A percentile compares a stretch with the other conserved stretches of the same genome.
Conservation (phyloP, 768 basidiomycete genomes). For the Coprinopsis sp. region DNA sequence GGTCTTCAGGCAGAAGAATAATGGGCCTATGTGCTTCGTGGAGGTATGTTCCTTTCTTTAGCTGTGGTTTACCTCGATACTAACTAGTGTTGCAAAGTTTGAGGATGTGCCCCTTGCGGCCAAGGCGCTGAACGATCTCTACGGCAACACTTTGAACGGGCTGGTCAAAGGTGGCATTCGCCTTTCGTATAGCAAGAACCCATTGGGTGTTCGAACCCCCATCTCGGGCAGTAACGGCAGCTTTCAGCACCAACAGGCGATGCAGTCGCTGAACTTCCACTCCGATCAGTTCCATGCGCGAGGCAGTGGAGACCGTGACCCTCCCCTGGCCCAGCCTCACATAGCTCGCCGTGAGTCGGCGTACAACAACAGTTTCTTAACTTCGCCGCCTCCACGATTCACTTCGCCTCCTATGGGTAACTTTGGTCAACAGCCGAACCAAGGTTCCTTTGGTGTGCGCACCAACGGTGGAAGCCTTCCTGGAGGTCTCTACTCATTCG, state of each 20-base stretch:
- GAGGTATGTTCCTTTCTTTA: conserved; percentile 60
- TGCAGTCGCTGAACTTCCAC: conserved; percentile 28
- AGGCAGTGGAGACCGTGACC: conserved; percentile 10
- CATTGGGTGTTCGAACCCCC: conserved; percentile 85
- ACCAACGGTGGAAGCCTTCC: conserved; percentile 17
- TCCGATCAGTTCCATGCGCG: conserved; percentile 16
- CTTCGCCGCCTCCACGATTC: conserved; percentile 44
- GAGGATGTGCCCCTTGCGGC: conserved; percentile 85
- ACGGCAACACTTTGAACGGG: conserved; percentile 87
- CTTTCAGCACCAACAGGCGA: conserved; percentile 37
- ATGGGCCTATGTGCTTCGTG: conserved; percentile 99
- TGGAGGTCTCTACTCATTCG: conserved; percentile 24
- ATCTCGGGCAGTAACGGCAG: conserved; percentile 40
- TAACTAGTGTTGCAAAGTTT: conserved; percentile 73
- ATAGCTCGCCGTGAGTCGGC: conserved; percentile 15
- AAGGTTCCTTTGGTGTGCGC: conserved; percentile 34
- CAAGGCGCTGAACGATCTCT: conserved; percentile 82
- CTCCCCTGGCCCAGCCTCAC: conserved; percentile 16
- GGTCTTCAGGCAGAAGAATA: conserved; percentile 93
- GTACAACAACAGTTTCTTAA: conserved; percentile 30
- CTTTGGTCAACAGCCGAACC: conserved; percentile 27
- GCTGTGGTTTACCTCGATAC: conserved; percentile 52
- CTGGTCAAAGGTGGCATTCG: conserved; percentile 96
- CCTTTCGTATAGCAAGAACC: conserved; percentile 96
- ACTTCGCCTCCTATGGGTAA: conserved; percentile 24